Percentiles rank a stretch among this genome's conserved stretches.
These are phyloP conservation scores for Glaciozyma martinii DNA, from an alignment of 768 basidiomycete genomes.

Conservation along the genomic window DNA sequence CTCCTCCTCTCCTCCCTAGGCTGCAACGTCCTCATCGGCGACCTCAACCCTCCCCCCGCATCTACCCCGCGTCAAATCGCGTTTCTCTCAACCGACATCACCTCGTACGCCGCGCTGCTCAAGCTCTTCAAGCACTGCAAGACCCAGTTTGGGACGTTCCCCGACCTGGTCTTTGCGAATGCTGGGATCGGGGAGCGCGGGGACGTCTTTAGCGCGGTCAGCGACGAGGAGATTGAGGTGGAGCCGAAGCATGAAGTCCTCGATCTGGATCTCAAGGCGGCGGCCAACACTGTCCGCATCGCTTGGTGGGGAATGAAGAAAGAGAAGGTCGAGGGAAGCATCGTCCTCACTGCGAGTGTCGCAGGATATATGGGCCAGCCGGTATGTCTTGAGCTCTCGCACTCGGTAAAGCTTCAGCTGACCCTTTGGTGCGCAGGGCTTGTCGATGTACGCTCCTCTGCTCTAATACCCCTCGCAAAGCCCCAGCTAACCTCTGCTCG, in stretches of 20 bases:
- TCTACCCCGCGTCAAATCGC: neutral
- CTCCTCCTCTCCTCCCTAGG: neutral
- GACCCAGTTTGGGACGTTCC: neutral
- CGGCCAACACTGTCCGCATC: neutral
- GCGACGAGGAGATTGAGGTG: neutral
- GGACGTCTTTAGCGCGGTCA: neutral
- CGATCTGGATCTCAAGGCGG: neutral
- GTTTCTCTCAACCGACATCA: neutral
- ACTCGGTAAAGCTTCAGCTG: too few species aligned
- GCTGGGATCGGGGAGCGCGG: neutral
- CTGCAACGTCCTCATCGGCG: slow-evolving; percentile 1
- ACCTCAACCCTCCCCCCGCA: neutral
- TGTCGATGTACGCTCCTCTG: too few species aligned
- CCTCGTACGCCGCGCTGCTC: neutral
- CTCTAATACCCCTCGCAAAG: too few species aligned
- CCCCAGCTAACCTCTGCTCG: too few species aligned
- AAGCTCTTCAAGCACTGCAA: neutral
- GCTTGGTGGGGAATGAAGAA: neutral
- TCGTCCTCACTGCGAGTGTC: neutral
- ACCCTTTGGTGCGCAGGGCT: too few species aligned
- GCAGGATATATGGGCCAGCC: neutral
- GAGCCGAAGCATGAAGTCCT: neutral
- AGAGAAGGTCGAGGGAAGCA: neutral
- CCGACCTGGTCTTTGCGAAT: neutral
- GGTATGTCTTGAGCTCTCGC: too few species aligned